A percentile compares a stretch with the other conserved stretches of the same genome.
Evolutionary conservation across 1,139 yeast species (phyloP).

Genomic region (Arxiozyma heterogenica): DNA sequence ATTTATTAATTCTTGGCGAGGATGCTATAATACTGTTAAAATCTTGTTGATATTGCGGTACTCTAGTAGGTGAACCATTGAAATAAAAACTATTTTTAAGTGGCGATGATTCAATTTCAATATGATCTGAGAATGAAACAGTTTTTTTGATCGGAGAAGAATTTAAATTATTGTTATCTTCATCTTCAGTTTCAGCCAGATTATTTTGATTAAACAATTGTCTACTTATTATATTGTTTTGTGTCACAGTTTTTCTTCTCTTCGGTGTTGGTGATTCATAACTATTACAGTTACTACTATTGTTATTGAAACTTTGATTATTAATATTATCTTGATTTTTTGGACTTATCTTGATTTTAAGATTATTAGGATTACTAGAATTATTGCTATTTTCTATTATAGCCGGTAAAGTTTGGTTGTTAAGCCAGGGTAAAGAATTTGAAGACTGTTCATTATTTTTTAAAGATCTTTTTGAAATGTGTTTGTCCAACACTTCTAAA

Average conservation of each 20-base stretch:
- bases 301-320: not conserved
- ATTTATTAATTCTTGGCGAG: conserved; percentile 14
- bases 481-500: conserved; percentile 21
- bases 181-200: not conserved
- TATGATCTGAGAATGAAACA: conserved; percentile 26
- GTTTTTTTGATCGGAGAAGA: conserved; percentile 22
- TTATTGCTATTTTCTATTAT: not conserved
- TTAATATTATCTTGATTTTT: not conserved
- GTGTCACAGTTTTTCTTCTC: conserved; percentile 10
- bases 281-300: not conserved
- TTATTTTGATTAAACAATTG: not conserved
- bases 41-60: not conserved
- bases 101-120: conserved; percentile 21
- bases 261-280: conserved; percentile 19
- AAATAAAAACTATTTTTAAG: conserved; percentile 3
- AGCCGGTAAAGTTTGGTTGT: not conserved
- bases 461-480: conserved; percentile 4
- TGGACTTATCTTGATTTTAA: not conserved
- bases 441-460: conserved; percentile 11
- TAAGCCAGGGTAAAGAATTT: conserved; percentile 4
- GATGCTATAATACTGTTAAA: conserved; percentile 13
- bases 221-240: not conserved
- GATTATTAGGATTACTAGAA: not conserved
- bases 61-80: not conserved
- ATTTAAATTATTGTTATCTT: not conserved